Evolutionary conservation across 2,329 filamentous ascomycete genomes (phyloP), one percentile per base, ranked within the genome.

Genomic region (Mycosphaerella arachidis): DNA sequence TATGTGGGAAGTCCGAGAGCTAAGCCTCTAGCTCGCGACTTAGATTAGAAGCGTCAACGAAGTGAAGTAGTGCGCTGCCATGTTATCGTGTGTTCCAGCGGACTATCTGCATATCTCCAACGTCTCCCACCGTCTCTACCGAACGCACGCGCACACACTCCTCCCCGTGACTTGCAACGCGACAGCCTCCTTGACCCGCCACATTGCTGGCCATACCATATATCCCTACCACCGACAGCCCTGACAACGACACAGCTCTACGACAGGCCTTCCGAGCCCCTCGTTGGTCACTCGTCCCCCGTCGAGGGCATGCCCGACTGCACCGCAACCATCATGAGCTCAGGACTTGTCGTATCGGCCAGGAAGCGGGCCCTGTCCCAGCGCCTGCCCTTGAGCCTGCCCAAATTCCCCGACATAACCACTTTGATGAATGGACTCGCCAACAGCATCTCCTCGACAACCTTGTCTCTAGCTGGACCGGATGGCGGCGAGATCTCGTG

Each of bases 401-500:
- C 59, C 40, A 59, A 63, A 55, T 63, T 65, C 40, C 63, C 60
- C 31, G 59, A 63, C 45, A 62, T 67, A 53, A 63, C 62, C 27
- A 61, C 60, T 10, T 55, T 67, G 57, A 64, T 67, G 57, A 64
- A 59, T 52, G 61, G 64, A 50, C 55, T 67, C 20, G 61, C 65
- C 5, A 59, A 56, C 24, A 60, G 54, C 53, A 60, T 66, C 31
- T 58, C 63, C 50, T 43, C 60, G 8, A 53, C 57, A 35, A 58
- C 62, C 13, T 55, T 60, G n/a, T 53, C 56, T 20, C 52, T 59
- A 5, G 52, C 54, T 29, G 60, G 60, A 16, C 48, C 56, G 10
- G 53, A 63, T 30, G 51, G 57, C 45, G 66, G 68, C 56, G 67
- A 68, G 29, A 62, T 80, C 54, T 77, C 74, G 40, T 79, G 77